These are phyloP conservation scores for Azolla pinnata DNA, from an alignment of 75 land plant genomes.

Conservation along the genomic window DNA sequence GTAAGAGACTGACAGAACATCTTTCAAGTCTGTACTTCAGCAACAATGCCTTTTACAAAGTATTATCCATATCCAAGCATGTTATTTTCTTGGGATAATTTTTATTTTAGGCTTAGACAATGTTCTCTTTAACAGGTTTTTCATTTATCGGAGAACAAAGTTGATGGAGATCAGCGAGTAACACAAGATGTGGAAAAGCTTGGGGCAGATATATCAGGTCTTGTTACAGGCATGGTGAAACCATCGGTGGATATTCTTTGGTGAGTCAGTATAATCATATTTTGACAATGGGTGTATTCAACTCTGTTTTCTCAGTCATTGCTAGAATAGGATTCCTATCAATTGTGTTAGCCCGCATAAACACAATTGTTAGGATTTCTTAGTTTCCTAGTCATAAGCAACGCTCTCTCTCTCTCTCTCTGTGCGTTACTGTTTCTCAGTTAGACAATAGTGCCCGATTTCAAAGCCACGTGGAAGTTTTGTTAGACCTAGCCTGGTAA, in stretches of 20 bases:
- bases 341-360: too few species aligned
- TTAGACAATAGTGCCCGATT: too few species aligned
- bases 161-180: slow-evolving; percentile 96
- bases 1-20: slow-evolving; percentile 73
- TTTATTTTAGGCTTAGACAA: not conserved
- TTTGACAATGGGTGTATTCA: too few species aligned
- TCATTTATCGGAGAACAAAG: slow-evolving; percentile 48
- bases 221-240: slow-evolving; percentile 98
- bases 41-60: slow-evolving; percentile 95
- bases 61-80: slow-evolving; percentile 6
- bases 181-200: slow-evolving; percentile 93
- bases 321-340: too few species aligned
- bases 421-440: too few species aligned
- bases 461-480: too few species aligned
- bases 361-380: too few species aligned
- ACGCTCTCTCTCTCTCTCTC: too few species aligned
- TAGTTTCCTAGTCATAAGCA: too few species aligned
- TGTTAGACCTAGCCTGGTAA: too few species aligned
- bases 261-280: slow-evolving; percentile 35
- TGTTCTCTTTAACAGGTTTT: slow-evolving; percentile 43
- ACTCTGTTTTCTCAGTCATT: too few species aligned
- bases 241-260: slow-evolving; percentile 95
- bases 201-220: slow-evolving; percentile 71
- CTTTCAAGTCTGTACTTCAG: slow-evolving; percentile 66
- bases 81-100: not conserved